A percentile compares a stretch with the other conserved stretches of the same genome.
These are phyloP conservation scores for Psilocybe mexicana DNA, from an alignment of 1,284 basidiomycete genomes.

Conservation along the genomic window DNA sequence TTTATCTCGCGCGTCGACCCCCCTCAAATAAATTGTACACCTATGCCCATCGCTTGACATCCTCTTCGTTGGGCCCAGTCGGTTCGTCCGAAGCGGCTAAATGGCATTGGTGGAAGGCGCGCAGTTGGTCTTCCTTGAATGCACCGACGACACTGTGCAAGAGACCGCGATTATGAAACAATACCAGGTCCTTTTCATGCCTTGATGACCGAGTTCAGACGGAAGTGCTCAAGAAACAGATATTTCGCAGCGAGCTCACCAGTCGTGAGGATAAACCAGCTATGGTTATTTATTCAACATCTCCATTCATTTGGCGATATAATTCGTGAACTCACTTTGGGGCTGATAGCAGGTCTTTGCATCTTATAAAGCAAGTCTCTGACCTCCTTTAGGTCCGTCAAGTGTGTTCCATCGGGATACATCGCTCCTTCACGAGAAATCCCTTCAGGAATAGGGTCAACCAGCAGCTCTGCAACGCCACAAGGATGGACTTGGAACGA, in stretches of 20 bases:
- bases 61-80: slow-evolving; percentile 59
- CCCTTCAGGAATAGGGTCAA: slow-evolving; percentile 61
- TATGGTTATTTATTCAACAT: neutral
- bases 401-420: slow-evolving; percentile 72
- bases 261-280: neutral
- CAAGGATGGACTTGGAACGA: slow-evolving; percentile 81
- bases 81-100: slow-evolving; percentile 76
- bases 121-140: slow-evolving; percentile 69
- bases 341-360: slow-evolving; percentile 79
- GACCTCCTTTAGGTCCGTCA: slow-evolving; percentile 69
- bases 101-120: slow-evolving; percentile 84
- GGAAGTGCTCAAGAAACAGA: neutral
- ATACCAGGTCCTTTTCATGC: slow-evolving; percentile 26
- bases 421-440: slow-evolving; percentile 53
- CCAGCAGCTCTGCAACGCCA: slow-evolving; percentile 53
- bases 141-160: slow-evolving; percentile 80
- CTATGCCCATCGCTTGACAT: slow-evolving; percentile 41
- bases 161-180: slow-evolving; percentile 79
- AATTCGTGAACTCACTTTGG: slow-evolving; percentile 40
- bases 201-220: neutral
- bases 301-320: neutral
- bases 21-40: no score
- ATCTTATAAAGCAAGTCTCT: slow-evolving; percentile 73
- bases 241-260: neutral
- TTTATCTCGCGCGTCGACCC: no score